Percentiles rank a stretch among this genome's conserved stretches.
These are phyloP conservation scores for Debaryomyces prosopidis DNA, from an alignment of 805 yeast species.

Conservation along the genomic window DNA sequence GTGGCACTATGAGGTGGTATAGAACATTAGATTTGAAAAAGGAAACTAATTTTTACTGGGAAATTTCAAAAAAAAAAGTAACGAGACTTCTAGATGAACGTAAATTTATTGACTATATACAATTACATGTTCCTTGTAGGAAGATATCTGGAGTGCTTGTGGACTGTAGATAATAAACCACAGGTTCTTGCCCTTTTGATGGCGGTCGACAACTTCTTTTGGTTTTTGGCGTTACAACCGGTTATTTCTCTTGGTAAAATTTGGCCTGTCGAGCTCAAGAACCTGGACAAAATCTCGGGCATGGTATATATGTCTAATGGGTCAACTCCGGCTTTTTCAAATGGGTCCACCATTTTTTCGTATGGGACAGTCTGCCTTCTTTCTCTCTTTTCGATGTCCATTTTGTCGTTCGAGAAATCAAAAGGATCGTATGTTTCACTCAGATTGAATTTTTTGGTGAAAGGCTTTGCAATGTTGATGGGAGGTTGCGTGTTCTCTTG, in stretches of 20 bases:
- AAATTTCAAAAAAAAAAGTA: no score
- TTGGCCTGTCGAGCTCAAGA: slow-evolving; percentile 70
- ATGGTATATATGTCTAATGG: slow-evolving; percentile 72
- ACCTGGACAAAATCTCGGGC: slow-evolving; percentile 68
- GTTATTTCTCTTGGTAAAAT: slow-evolving; percentile 72
- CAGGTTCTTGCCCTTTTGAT: slow-evolving; percentile 77
- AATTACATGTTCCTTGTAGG: slow-evolving; percentile 38
- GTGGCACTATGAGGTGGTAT: no score
- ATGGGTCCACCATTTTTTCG: slow-evolving; percentile 28
- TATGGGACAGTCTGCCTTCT: slow-evolving; percentile 20
- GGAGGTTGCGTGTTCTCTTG: slow-evolving; percentile 35
- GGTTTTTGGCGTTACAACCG: slow-evolving; percentile 66
- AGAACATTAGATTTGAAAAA: no score
- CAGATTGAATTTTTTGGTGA: slow-evolving; percentile 48
- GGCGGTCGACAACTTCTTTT: slow-evolving; percentile 71
- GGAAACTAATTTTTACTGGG: no score
- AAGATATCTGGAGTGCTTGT: slow-evolving; percentile 53
- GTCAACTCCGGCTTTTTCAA: slow-evolving; percentile 54
- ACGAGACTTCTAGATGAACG: not conserved
- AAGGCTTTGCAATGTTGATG: slow-evolving; percentile 26
- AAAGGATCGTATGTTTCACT: slow-evolving; percentile 75
- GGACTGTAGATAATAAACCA: slow-evolving; percentile 78
- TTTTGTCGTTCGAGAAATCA: slow-evolving; percentile 67
- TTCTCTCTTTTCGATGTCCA: slow-evolving; percentile 48
- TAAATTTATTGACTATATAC: slow-evolving; percentile 1